Conservation (phyloP, 768 basidiomycete genomes). For the Lentinula detonsa region DNA sequence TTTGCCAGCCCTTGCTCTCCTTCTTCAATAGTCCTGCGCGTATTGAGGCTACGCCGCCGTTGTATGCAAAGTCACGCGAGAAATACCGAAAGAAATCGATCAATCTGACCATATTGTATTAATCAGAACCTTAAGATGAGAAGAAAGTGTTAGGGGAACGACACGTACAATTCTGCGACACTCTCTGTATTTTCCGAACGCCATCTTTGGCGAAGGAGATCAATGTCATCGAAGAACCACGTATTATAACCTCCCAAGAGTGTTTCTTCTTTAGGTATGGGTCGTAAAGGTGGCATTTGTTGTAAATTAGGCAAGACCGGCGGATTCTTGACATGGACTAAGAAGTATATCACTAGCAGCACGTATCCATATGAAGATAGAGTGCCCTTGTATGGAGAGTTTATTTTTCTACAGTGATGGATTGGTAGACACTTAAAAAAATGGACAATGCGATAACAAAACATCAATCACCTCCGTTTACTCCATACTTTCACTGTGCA, state of each 20-base stretch:
- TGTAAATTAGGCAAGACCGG: conserved; percentile 95
- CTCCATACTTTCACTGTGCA: conserved; percentile 95
- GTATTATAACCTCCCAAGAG: conserved; percentile 78
- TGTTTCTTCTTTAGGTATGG: conserved; percentile 75
- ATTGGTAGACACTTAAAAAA: neutral
- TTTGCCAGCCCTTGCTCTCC: conserved; percentile 88
- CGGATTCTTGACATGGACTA: conserved; percentile 96
- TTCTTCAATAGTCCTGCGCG: conserved; percentile 86
- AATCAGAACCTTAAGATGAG: neutral
- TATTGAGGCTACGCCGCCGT: conserved; percentile 87
- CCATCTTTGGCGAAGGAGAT: conserved; percentile 87
- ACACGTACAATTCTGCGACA: conserved; percentile 86
- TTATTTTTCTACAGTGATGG: conserved; percentile 71
- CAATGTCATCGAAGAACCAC: conserved; percentile 99
- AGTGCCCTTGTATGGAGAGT: conserved; percentile 96
- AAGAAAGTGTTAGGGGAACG: neutral
- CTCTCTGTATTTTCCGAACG: conserved; percentile 88
- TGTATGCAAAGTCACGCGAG: conserved; percentile 89
- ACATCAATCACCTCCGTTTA: conserved; percentile 67
- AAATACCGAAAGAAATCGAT: conserved; percentile 98
- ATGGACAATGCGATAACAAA: neutral
- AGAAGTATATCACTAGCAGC: conserved; percentile 95
- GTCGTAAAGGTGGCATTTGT: conserved; percentile 86
- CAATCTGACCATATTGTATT: conserved; percentile 43
- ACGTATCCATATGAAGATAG: conserved; percentile 97